Evolutionary conservation across 2,329 filamentous ascomycete species (phyloP).

Genomic region (Colletotrichum camelliae): DNA sequence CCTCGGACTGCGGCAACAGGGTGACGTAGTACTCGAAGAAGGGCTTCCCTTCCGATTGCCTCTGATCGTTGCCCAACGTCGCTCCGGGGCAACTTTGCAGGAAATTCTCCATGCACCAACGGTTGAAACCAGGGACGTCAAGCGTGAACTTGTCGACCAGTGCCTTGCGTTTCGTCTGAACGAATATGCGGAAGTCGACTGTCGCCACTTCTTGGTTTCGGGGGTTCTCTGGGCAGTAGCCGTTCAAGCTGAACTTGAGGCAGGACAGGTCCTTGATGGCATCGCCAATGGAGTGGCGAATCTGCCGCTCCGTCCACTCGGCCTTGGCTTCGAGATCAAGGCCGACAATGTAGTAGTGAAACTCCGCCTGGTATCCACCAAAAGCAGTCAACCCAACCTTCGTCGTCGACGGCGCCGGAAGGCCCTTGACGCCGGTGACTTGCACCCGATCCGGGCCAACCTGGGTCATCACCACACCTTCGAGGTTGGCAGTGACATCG

Average conservation of each 20-base stretch:
- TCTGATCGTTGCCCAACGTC: conserved; percentile 27
- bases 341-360: conserved; percentile 26
- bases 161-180: not conserved
- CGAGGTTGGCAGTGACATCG: conserved; percentile 34
- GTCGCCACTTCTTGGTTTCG: conserved; percentile 24
- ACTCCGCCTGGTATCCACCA: conserved; percentile 30
- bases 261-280: conserved; percentile 24
- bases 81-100: conserved; percentile 29
- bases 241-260: conserved; percentile 23
- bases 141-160: conserved; percentile 18
- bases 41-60: conserved; percentile 27
- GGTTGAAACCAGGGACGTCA: conserved; percentile 25
- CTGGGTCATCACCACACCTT: conserved; percentile 49
- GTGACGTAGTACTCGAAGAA: conserved; percentile 30
- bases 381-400: conserved; percentile 31
- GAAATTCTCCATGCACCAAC: conserved; percentile 28
- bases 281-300: conserved; percentile 35
- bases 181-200: conserved; percentile 25
- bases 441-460: conserved; percentile 33
- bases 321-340: conserved; percentile 28
- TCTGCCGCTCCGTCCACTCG: conserved; percentile 29
- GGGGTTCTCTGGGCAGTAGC: conserved; percentile 22
- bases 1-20: conserved; percentile 27
- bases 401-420: conserved; percentile 35
- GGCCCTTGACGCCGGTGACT: conserved; percentile 37